A percentile compares a stretch with the other conserved stretches of the same genome.
Evolutionary conservation across 2,329 filamentous ascomycete genomes (phyloP).

Genomic region (Cryphonectria carpinicola): DNA sequence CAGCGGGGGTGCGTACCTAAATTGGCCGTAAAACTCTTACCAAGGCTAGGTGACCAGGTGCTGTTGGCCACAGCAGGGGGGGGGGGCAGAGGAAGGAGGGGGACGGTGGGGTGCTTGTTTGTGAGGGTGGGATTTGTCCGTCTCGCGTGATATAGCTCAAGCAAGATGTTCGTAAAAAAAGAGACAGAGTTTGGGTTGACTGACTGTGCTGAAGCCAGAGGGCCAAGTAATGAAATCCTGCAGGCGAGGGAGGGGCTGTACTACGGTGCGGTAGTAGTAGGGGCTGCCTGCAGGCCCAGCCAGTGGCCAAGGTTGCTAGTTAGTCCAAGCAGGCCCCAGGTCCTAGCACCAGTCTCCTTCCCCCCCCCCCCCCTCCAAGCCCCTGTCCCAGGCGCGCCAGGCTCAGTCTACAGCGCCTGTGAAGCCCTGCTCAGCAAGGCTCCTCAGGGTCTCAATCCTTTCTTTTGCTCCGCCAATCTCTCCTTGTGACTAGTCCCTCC

Average conservation of each 20-base stretch:
- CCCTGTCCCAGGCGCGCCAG: not conserved
- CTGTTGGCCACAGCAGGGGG: not conserved
- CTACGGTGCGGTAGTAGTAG: not conserved
- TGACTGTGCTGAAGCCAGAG: not conserved
- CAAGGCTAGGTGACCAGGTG: not conserved
- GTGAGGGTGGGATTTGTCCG: constrained; percentile 9
- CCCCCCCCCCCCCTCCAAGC: too few relatives aligned
- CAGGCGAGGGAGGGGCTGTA: constrained; percentile 10
- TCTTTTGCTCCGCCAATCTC: not conserved
- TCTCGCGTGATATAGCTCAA: constrained; percentile 1
- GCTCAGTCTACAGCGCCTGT: not conserved
- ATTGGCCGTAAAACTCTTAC: not conserved
- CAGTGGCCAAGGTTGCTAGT: not conserved
- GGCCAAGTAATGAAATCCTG: constrained; percentile 6
- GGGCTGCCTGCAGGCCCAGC: not conserved
- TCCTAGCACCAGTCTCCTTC: not conserved
- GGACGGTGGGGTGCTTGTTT: not conserved
- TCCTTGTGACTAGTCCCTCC: not conserved
- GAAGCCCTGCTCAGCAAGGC: not conserved
- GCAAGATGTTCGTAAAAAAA: constrained; percentile 6
- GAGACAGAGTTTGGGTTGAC: not conserved
- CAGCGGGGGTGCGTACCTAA: constrained; percentile 2
- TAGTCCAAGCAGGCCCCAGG: not conserved
- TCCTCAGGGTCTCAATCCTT: constrained; percentile 2
- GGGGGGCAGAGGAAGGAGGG: not conserved